Conservation (phyloP, 2,329 filamentous ascomycete genomes). For the Thelonectria blattea region DNA sequence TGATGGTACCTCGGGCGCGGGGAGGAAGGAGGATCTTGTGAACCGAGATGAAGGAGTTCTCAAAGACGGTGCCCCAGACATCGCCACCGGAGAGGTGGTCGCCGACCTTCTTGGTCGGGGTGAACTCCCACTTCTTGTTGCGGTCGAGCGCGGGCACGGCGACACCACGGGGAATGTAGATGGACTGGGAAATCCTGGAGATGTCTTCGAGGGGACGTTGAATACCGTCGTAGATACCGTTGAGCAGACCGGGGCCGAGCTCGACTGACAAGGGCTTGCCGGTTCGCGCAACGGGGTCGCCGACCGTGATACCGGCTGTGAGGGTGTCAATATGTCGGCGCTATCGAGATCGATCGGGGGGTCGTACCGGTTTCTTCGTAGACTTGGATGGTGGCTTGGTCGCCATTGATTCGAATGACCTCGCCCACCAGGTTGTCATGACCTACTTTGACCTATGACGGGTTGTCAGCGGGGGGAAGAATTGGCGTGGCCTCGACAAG, state of each 20-base stretch:
- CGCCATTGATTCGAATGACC: slow-evolving; percentile 95
- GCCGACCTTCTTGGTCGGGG: slow-evolving; percentile 87
- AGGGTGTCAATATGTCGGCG: slow-evolving; percentile 26
- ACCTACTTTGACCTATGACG: slow-evolving; percentile 80
- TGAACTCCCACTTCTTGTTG: slow-evolving; percentile 95
- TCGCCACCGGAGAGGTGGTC: slow-evolving; percentile 97
- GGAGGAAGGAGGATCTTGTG: slow-evolving; percentile 95
- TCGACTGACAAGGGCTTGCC: slow-evolving; percentile 98
- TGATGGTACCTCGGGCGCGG: slow-evolving; percentile 89
- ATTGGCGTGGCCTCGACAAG: slow-evolving; percentile 5
- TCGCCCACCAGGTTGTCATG: slow-evolving; percentile 92
- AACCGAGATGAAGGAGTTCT: slow-evolving; percentile 92
- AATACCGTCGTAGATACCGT: slow-evolving; percentile 99
- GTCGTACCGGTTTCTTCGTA: slow-evolving; percentile 94
- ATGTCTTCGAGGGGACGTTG: slow-evolving; percentile 93
- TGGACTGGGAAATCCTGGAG: slow-evolving; percentile 76
- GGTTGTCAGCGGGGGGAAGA: slow-evolving; percentile 20
- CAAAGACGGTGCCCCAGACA: slow-evolving; percentile 91
- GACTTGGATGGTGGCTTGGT: slow-evolving; percentile 97
- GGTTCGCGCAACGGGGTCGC: slow-evolving; percentile 88
- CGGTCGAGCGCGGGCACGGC: slow-evolving; percentile 86
- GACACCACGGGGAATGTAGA: slow-evolving; percentile 98
- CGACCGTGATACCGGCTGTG: slow-evolving; percentile 89
- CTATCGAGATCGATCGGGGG: slow-evolving; percentile 5
- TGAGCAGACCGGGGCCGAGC: slow-evolving; percentile 93